Base-by-base conservation (phyloP, 805 yeast species). In the Pichia deserticola region DNA sequence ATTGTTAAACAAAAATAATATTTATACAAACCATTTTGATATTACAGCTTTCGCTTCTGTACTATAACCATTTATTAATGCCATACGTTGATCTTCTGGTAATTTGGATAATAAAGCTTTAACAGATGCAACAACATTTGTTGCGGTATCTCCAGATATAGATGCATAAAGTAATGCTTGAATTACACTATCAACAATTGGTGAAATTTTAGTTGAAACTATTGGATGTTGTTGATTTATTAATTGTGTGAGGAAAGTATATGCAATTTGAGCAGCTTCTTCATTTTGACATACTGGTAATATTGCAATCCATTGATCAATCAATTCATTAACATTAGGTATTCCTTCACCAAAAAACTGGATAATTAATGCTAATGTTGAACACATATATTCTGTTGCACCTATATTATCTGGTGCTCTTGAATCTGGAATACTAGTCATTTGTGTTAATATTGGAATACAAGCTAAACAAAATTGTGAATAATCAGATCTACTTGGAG, bases 251-350 rank as follows among this genome's bases (percentile, higher is more conserved):
- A 90, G 71, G 63, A 88, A 90, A 57, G 76, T 74, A 69, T 89
- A 93, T 20, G 88, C 81, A 65, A 76, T 88, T 13, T 89, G 81
- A 5, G 97, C 97, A 5, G 95, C 95, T 57, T 86, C 93, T 40
- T 81, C 85, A 64, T 93, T 97, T 57, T 81, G 85, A 27, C 82
- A 67, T 40, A 92, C 77, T 27, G 98, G 99, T 56, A 93, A 77
- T 10, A 88, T 76, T 53, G 76, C 75, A 47, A 93, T 71, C 98
- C 98, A 93, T 52, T 77, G 84, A 33, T 74, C 76, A 44, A 87
- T 70, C 29, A 86, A 77, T 29, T 76, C 72, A 54, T 84, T 79
- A 50, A 81, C 68, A 61, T 82, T 78, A 33, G 89, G 82, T 45
- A 87, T 72, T 43, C 58, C 54, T 5, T 74, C 59, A n/a, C 84